phyloP scores from a whole-genome alignment of 805 yeast species.

The Ogataea angusta region DNA sequence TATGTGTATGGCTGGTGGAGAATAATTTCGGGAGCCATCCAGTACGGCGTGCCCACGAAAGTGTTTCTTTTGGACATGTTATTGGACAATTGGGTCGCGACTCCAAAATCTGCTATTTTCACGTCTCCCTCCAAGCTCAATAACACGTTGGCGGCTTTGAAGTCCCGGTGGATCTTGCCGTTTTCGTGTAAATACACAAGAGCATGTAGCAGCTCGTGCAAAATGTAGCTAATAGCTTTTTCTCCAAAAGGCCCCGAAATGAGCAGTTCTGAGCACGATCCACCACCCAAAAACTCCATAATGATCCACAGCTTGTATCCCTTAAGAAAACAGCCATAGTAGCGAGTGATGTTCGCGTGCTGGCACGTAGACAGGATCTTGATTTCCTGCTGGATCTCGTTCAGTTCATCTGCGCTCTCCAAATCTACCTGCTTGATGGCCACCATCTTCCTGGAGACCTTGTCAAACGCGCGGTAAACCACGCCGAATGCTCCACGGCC shows the following conservation, averaged over 20 bases:
- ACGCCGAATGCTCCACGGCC: conserved; percentile 81
- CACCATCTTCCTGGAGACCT: conserved; percentile 40
- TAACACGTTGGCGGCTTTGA: conserved; percentile 88
- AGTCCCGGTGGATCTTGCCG: conserved; percentile 87
- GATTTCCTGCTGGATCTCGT: conserved; percentile 72
- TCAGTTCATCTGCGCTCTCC: conserved; percentile 66
- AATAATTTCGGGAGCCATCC: conserved; percentile 66
- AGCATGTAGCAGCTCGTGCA: conserved; percentile 56
- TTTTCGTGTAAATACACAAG: conserved; percentile 62
- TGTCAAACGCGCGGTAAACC: conserved; percentile 62
- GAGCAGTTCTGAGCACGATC: conserved; percentile 65
- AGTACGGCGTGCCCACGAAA: conserved; percentile 59
- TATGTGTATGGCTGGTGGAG: conserved; percentile 55
- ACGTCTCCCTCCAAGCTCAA: conserved; percentile 68
- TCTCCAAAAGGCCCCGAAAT: conserved; percentile 59
- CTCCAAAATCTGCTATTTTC: conserved; percentile 94
- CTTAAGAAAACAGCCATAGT: conserved; percentile 68
- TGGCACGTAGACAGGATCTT: conserved; percentile 65
- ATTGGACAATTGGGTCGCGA: conserved; percentile 73
- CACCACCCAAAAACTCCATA: conserved; percentile 81
- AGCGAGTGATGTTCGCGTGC: conserved; percentile 58
- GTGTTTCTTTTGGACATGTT: conserved; percentile 49
- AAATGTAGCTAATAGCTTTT: conserved; percentile 48
- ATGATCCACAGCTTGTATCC: conserved; percentile 73
- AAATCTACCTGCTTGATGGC: conserved; percentile 69